phyloP scores from a whole-genome alignment of 805 yeast species.

The Kuraishia floccosa region DNA sequence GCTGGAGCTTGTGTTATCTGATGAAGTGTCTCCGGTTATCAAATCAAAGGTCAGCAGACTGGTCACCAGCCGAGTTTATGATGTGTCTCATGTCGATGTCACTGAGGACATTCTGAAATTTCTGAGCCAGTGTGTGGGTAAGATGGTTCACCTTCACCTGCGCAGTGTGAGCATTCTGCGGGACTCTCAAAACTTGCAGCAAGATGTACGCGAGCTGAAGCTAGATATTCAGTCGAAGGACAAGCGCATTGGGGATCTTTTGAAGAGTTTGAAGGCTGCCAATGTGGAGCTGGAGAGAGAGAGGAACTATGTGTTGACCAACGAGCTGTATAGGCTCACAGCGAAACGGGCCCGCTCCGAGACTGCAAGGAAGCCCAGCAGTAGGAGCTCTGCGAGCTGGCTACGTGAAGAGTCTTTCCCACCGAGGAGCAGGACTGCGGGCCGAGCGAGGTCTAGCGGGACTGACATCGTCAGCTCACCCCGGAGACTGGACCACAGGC shows the following conservation, averaged over 20 bases:
- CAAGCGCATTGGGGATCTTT: background rate
- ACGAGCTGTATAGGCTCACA: too few relatives aligned
- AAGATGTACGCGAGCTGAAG: background rate
- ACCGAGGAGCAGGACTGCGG: too few relatives aligned
- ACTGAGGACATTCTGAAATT: background rate
- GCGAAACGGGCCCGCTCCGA: too few relatives aligned
- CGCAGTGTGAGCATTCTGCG: background rate
- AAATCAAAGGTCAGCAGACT: background rate
- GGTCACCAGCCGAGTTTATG: background rate
- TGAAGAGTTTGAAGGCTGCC: background rate
- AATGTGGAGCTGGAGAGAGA: slow-evolving; percentile 1
- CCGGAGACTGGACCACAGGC: too few relatives aligned
- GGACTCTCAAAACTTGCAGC: background rate
- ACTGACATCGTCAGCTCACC: too few relatives aligned
- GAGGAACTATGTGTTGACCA: too few relatives aligned
- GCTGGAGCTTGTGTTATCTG: background rate
- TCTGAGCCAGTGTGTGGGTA: background rate
- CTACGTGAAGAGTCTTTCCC: too few relatives aligned
- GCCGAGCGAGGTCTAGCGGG: too few relatives aligned
- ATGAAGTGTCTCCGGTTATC: background rate
- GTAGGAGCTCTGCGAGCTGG: too few relatives aligned
- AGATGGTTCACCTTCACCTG: background rate
- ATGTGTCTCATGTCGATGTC: background rate
- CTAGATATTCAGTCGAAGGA: background rate
- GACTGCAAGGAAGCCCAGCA: too few relatives aligned